Conservation (phyloP, 257 asterid species). For the Capsicum rhomboideum region DNA sequence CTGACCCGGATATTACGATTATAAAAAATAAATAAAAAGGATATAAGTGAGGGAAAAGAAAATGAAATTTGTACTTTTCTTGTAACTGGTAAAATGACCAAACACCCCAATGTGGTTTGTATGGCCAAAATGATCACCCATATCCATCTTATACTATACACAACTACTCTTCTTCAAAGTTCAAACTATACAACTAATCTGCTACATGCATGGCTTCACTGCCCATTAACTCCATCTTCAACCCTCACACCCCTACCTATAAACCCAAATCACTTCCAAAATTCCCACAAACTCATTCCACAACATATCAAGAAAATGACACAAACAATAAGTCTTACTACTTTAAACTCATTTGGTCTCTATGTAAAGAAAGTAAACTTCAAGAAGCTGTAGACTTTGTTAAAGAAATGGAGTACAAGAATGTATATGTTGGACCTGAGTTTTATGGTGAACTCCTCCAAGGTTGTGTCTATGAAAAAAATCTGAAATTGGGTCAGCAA, state of each 20-base stretch:
- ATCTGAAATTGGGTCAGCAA: conserved; percentile 18
- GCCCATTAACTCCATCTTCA: neutral
- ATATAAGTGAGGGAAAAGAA: neutral
- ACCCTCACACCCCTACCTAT: neutral
- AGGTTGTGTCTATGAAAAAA: conserved; percentile 15
- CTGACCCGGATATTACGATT: too few species aligned
- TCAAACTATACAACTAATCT: neutral
- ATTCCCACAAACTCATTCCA: neutral
- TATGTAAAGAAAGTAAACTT: conserved; percentile 20
- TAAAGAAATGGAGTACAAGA: conserved; percentile 8
- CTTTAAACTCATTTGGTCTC: conserved; percentile 8
- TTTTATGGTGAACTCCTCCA: conserved; percentile 22
- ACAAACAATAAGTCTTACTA: neutral
- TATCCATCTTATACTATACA: neutral
- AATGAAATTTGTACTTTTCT: neutral
- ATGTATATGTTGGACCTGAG: conserved; percentile 12
- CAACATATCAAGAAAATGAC: conserved; percentile 1
- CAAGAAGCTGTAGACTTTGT: conserved; percentile 14
- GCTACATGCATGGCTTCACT: conserved; percentile 15
- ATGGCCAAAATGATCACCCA: neutral
- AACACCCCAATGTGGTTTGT: neutral
- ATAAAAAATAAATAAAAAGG: too few species aligned
- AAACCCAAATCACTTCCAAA: conserved; percentile 1
- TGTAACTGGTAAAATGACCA: neutral
- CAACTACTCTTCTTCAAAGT: neutral